Conservation (phyloP, 1,284 basidiomycete genomes). For the Ceratobasidium papillatum region DNA sequence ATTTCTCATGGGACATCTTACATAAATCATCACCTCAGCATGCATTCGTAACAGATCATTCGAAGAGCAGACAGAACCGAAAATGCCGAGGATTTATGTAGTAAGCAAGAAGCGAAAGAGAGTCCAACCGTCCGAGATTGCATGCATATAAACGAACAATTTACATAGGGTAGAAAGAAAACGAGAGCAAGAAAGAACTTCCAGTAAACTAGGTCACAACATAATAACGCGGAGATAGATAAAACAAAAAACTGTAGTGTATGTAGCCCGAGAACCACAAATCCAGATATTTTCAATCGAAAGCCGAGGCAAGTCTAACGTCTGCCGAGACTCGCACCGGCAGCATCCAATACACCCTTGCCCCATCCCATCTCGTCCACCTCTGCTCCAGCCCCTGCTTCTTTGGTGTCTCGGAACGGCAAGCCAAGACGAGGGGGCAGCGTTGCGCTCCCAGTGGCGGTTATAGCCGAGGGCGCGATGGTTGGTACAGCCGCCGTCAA, state of each 20-base stretch:
- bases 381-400: too few species aligned
- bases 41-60: constrained; percentile 11
- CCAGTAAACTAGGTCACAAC: background rate
- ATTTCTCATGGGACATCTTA: too few species aligned
- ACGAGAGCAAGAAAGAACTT: background rate
- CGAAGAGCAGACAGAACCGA: background rate
- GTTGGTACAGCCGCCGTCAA: constrained; percentile 31
- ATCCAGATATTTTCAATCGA: constrained; percentile 6
- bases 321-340: constrained; percentile 22
- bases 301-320: background rate
- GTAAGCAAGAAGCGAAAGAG: background rate
- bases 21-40: constrained; percentile 7
- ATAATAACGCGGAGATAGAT: constrained; percentile 12
- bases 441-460: constrained; percentile 19
- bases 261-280: background rate
- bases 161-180: background rate
- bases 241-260: background rate
- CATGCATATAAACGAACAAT: constrained; percentile 1
- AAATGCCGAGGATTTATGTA: background rate
- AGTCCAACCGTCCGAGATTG: constrained; percentile 14
- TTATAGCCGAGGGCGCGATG: constrained; percentile 13
- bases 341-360: constrained; percentile 30
- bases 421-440: constrained; percentile 27
- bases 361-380: constrained; percentile 38
- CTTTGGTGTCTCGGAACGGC: background rate